phyloP scores from a whole-genome alignment of 78 protist genomes.

The Cavenderia fasciculata region DNA sequence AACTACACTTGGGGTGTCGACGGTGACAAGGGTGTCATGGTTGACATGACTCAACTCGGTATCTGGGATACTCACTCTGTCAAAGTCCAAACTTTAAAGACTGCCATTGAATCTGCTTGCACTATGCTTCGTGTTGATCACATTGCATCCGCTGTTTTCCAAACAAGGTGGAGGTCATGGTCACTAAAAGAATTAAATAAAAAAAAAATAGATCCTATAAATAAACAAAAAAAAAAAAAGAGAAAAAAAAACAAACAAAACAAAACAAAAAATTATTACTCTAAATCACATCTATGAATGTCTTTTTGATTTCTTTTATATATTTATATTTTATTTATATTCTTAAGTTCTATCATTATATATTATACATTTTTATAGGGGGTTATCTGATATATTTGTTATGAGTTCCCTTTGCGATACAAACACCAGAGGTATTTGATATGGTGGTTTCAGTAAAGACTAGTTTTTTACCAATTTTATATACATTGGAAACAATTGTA shows the following conservation, averaged over 20 bases:
- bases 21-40: conserved; percentile 93
- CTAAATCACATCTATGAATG: not conserved
- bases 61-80: conserved; percentile 98
- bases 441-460: not conserved
- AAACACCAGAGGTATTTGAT: not conserved
- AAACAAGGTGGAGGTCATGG: conserved; percentile 50
- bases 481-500: not conserved
- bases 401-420: not conserved
- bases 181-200: no score
- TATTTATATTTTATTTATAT: no score
- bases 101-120: conserved; percentile 98
- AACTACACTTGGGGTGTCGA: conserved; percentile 95
- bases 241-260: not conserved
- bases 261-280: not conserved
- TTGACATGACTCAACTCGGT: conserved; percentile 91
- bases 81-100: conserved; percentile 95
- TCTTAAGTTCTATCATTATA: no score
- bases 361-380: not conserved
- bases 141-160: conserved; percentile 93
- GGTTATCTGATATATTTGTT: not conserved
- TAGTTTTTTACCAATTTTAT: not conserved
- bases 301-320: not conserved
- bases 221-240: not conserved
- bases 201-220: not conserved
- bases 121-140: conserved; percentile 98